Evolutionary conservation across 2,329 filamentous ascomycete species (phyloP), one percentile per base, ranked within the genome.

Genomic region (Trichoderma sp.): DNA sequence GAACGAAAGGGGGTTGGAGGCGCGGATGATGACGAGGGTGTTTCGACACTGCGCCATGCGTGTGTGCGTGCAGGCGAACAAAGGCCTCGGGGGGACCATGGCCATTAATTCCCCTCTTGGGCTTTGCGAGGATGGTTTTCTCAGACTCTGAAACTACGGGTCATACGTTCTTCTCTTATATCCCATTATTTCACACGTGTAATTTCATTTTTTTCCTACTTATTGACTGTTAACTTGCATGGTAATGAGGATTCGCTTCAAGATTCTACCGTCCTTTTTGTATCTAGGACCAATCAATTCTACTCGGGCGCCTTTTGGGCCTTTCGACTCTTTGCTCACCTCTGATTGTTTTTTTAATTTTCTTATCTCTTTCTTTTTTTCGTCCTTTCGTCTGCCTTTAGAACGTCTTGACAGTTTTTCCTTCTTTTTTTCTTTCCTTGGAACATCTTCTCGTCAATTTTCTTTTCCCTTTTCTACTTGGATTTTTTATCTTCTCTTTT

Each of bases 181-280:
- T 76, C 75, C 69, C 76, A 62, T 71, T 78, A 76, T 77, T 77
- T 75, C 76, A 78, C 74, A 77, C 65, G 64, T 76, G 77, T 78
- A 78, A 77, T 77, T 77, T 76, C 76, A 76, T 67, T 75, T 76
- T 74, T 74, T 71, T 73, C 74, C 74, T 74, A 71, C 63, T 67
- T 74, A 73, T 60, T 75, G 68, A 75, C 53, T 75, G 69, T 71
- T 72, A 75, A 75, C 64, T 75, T 73, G 75, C 75, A 75, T 73
- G 68, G 63, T 75, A 65, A 75, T 66, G 50, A 73, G 56, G 53
- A 56, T 75, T 68, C 66, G 64, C 67, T 75, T 66, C 75, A 56
- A 65, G 31, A 50, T 65, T 67, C 35, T 74, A 45, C 27, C n/a
- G 69, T 74, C 62, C 62, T 67, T 62, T 74, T 75, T 75, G 64